Percentiles rank a stretch among this genome's conserved stretches.
phyloP scores from a whole-genome alignment of 148 eudicot genomes.

The Pouteria glomerata region DNA sequence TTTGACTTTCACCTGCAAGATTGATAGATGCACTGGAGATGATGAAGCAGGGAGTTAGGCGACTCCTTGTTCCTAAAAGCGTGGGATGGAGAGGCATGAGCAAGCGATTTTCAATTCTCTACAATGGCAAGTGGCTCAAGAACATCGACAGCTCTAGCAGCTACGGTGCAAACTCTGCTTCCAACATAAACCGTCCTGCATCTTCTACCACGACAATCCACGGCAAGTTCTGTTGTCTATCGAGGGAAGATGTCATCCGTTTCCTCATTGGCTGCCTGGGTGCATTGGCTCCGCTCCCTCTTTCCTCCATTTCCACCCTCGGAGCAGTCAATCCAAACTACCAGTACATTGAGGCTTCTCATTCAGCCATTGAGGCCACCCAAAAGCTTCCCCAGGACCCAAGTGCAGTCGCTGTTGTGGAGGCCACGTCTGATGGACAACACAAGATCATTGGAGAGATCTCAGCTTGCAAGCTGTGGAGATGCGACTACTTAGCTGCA shows the following conservation, averaged over 20 bases:
- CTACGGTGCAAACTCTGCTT: slow-evolving; percentile 18
- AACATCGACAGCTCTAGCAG: slow-evolving; percentile 34
- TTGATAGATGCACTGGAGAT: slow-evolving; percentile 95
- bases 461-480: slow-evolving; percentile 84
- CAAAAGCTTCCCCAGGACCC: slow-evolving; percentile 65
- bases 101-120: slow-evolving; percentile 80
- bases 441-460: slow-evolving; percentile 80
- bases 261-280: slow-evolving; percentile 92
- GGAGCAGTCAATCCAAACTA: slow-evolving; percentile 65
- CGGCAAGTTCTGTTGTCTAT: slow-evolving; percentile 76
- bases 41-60: slow-evolving; percentile 95
- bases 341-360: slow-evolving; percentile 49
- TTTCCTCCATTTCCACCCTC: slow-evolving; percentile 66
- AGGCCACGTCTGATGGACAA: slow-evolving; percentile 49
- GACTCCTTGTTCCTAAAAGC: slow-evolving; percentile 82
- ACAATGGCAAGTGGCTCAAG: slow-evolving; percentile 87
- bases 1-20: slow-evolving; percentile 32
- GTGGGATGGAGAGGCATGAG: slow-evolving; percentile 80
- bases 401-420: slow-evolving; percentile 76
- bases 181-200: slow-evolving; percentile 38
- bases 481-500: slow-evolving; percentile 77
- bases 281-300: slow-evolving; percentile 95
- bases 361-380: slow-evolving; percentile 55
- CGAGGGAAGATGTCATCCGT: slow-evolving; percentile 88
- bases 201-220: slow-evolving; percentile 37